Percentiles rank a stretch among this genome's conserved stretches.
phyloP scores from a whole-genome alignment of 345 rosid genomes.

The Syzygium jambos region DNA sequence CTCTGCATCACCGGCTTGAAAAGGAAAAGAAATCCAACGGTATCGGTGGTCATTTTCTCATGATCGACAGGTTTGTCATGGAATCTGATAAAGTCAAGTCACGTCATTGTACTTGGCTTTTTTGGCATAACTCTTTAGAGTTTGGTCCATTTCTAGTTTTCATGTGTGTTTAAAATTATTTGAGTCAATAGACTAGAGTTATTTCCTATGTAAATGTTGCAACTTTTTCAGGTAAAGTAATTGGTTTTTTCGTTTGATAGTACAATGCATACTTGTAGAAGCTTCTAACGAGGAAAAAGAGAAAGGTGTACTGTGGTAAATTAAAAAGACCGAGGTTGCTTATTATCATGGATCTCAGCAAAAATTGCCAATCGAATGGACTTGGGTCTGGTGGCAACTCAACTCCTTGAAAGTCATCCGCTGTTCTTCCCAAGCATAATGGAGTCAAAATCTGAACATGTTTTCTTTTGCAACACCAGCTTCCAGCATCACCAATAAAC shows the following conservation, averaged over 20 bases:
- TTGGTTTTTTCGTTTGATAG: neutral
- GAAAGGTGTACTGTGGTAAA: neutral
- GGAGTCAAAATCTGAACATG: neutral
- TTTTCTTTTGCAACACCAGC: neutral
- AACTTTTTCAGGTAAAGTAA: neutral
- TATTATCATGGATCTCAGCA: neutral
- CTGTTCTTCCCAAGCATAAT: neutral
- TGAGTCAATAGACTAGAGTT: neutral
- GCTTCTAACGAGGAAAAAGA: neutral
- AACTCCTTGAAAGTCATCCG: neutral
- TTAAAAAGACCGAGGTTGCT: neutral
- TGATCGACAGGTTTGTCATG: constrained; percentile 68
- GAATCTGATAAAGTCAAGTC: neutral
- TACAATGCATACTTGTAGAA: neutral
- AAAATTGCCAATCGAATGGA: neutral
- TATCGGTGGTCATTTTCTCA: constrained; percentile 31
- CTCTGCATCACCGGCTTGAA: constrained; percentile 41
- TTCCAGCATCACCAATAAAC: neutral
- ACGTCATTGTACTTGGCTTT: neutral
- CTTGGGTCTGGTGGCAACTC: neutral
- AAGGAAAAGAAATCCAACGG: constrained; percentile 38
- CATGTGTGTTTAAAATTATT: neutral
- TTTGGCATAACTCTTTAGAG: neutral
- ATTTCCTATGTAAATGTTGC: neutral
- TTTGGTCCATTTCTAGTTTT: neutral